Evolutionary conservation across 2,329 filamentous ascomycete genomes (phyloP).

Genomic region (Fusarium keratoplasticum): DNA sequence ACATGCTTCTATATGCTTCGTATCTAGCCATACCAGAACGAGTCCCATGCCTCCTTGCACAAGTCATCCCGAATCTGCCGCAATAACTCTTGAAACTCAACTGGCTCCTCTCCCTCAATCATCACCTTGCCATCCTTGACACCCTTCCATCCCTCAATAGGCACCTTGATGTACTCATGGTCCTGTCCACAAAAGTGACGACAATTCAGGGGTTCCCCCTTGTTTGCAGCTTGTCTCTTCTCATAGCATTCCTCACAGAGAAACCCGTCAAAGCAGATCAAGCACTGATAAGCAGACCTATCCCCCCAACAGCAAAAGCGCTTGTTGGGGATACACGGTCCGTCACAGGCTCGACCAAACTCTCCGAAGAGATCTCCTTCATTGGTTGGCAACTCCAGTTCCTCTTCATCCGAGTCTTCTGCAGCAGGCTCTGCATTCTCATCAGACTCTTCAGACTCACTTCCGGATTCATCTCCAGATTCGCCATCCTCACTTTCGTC

Average conservation of each 20-base stretch:
- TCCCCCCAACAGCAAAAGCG: conserved; percentile 30
- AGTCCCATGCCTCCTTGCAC: conserved; percentile 23
- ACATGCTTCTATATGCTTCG: background rate
- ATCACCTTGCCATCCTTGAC: conserved; percentile 30
- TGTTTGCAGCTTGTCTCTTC: conserved; percentile 16
- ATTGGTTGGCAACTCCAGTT: conserved; percentile 10
- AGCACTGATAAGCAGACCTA: conserved; percentile 17
- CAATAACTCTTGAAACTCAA: conserved; percentile 28
- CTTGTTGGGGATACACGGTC: conserved; percentile 5
- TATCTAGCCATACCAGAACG: conserved; percentile 12
- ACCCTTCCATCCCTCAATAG: conserved; percentile 33
- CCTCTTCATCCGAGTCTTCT: background rate
- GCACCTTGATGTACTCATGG: conserved; percentile 29
- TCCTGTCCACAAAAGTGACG: conserved; percentile 23
- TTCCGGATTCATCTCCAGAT: background rate
- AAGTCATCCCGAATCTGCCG: conserved; percentile 16
- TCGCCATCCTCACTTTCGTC: background rate
- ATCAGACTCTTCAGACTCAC: background rate
- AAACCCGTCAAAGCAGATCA: conserved; percentile 8
- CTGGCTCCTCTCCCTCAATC: conserved; percentile 31
- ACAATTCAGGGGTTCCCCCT: conserved; percentile 10
- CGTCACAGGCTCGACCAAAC: conserved; percentile 5
- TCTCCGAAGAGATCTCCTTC: conserved; percentile 25
- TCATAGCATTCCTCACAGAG: conserved; percentile 32
- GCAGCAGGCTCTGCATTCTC: background rate